Evolutionary conservation across 495 filamentous ascomycete genomes (phyloP), one percentile per base, ranked within the genome.

Genomic region (Neurospora sp.): DNA sequence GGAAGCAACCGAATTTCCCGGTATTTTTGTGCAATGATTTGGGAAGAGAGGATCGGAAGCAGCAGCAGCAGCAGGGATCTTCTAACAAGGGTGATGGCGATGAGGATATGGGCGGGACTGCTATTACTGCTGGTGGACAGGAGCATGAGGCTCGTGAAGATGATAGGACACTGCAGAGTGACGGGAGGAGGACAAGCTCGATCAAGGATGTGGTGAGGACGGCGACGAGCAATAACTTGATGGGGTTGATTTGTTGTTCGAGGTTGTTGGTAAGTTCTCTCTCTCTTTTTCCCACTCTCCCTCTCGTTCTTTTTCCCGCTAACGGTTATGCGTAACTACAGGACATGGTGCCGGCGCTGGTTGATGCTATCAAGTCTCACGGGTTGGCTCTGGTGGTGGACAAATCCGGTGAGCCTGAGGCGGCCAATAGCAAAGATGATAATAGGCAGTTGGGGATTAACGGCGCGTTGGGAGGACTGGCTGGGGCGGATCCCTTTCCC

Each of bases 1-100:
- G 96, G 96, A 99, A 99, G 81, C 96, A 99, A 80, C 96, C 96
- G 12, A 99, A 98, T 75, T 99, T 97, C 77, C 96, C 96, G 0
- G 93, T 98, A 1, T 91, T 99, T 72, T 87, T 97, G 68, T 97
- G 94, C 83, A 98, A 98, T 79, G 93, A 97, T 70, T 87, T 98
- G 69, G 94, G 93, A 77, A 79, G 87, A 79, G 83, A 78, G 75
- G 87, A 78, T 75, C 75, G 22, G 69, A 70, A 27, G 9, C 45
- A 40, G 22, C 53, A 65, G 14, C 35, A 7, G 14, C 14, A 65
- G 7, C 27, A 65, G 6, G 47, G 20, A 27, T 27, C 10, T 59
- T 27, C 6, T 16, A 18, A 8, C 6, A 69, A 61, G 16, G 70
- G 75, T 35, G 39, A 68, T 22, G 68, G 47, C 9, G 70, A 42